These are phyloP conservation scores for Violaceomyces palustris DNA, from an alignment of 1,284 basidiomycete species.

Conservation along the genomic window DNA sequence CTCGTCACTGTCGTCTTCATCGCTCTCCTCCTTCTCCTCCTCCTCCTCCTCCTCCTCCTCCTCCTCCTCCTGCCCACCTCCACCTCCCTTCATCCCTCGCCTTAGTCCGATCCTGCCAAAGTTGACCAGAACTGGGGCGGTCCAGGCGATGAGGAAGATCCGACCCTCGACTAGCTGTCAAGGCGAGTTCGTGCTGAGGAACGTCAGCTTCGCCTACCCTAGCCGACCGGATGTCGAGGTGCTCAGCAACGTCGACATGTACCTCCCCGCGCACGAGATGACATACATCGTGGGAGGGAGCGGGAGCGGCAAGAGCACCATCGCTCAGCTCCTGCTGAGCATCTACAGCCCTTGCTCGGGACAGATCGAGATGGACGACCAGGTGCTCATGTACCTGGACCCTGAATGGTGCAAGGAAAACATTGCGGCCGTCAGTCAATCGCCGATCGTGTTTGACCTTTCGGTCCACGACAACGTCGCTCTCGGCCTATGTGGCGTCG, in stretches of 20 bases:
- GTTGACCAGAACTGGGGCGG: background rate
- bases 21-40: too few species aligned
- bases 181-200: slow-evolving; percentile 74
- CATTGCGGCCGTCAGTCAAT: slow-evolving; percentile 70
- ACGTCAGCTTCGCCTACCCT: slow-evolving; percentile 80
- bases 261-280: slow-evolving; percentile 74
- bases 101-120: too few species aligned
- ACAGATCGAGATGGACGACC: slow-evolving; percentile 72
- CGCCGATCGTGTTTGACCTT: slow-evolving; percentile 75
- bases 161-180: slow-evolving; percentile 41
- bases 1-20: too few species aligned
- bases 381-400: slow-evolving; percentile 68
- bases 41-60: slow-evolving; percentile 2
- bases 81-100: background rate
- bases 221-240: slow-evolving; percentile 66
- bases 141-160: slow-evolving; percentile 25
- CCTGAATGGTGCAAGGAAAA: slow-evolving; percentile 67
- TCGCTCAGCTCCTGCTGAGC: slow-evolving; percentile 74
- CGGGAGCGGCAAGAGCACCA: slow-evolving; percentile 87
- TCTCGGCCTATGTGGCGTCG: slow-evolving; percentile 63
- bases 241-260: slow-evolving; percentile 63
- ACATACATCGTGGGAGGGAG: slow-evolving; percentile 90
- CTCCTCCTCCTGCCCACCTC: slow-evolving; percentile 2
- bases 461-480: slow-evolving; percentile 84
- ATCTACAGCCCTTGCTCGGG: slow-evolving; percentile 61